Evolutionary conservation across 1,284 basidiomycete genomes (phyloP).

Genomic region (Puccinia polysora): DNA sequence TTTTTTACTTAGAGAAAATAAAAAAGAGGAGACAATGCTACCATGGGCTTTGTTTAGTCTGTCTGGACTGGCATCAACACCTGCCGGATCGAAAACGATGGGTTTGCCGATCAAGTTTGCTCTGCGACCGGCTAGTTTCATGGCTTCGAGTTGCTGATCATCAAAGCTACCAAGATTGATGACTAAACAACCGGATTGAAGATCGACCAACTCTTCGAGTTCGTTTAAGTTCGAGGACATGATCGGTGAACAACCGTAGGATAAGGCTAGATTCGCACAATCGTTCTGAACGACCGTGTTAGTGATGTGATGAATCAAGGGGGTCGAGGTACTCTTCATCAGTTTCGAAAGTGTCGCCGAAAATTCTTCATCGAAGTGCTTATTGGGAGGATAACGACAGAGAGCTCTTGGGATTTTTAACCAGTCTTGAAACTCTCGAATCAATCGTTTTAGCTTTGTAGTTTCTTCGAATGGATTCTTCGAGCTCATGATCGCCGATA

Average conservation of each 20-base stretch:
- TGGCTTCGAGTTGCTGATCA: slow-evolving; percentile 62
- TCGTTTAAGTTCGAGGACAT: slow-evolving; percentile 58
- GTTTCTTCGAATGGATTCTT: slow-evolving; percentile 63
- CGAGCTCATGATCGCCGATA: slow-evolving; percentile 79
- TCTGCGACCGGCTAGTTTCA: slow-evolving; percentile 70
- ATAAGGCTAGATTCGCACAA: slow-evolving; percentile 84
- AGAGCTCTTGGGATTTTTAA: slow-evolving; percentile 20
- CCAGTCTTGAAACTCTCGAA: slow-evolving; percentile 53
- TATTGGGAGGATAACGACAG: not conserved
- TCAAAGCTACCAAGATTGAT: slow-evolving; percentile 86
- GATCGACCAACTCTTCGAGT: slow-evolving; percentile 21
- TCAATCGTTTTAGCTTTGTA: slow-evolving; percentile 50
- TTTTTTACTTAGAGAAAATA: not conserved
- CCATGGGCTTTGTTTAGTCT: slow-evolving; percentile 60
- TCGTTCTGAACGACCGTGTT: slow-evolving; percentile 85
- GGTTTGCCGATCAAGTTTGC: slow-evolving; percentile 74
- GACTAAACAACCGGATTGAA: slow-evolving; percentile 58
- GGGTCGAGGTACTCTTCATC: slow-evolving; percentile 55
- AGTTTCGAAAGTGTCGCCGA: slow-evolving; percentile 45
- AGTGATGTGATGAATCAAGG: slow-evolving; percentile 70
- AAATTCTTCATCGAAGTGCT: not conserved
- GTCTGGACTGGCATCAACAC: slow-evolving; percentile 75
- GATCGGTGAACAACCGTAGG: slow-evolving; percentile 82
- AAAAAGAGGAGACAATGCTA: slow-evolving; percentile 45
- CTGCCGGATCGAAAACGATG: slow-evolving; percentile 88